Evolutionary conservation across 768 basidiomycete species (phyloP).

Genomic region (Agrocybe chaxingu): DNA sequence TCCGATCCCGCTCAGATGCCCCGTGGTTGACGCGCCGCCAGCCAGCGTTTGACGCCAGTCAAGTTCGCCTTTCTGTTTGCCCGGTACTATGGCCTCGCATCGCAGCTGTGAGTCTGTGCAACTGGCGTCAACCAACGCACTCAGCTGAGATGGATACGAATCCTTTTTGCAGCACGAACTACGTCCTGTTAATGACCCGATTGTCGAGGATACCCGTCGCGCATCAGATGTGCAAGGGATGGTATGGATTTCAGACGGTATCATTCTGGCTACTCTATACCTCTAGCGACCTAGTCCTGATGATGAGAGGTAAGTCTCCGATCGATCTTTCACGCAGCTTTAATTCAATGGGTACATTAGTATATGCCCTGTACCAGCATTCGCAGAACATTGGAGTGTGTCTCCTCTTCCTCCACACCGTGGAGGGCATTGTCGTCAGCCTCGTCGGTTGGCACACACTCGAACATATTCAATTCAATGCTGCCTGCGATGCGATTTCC

Average conservation of each 20-base stretch:
- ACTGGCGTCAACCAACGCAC: not conserved
- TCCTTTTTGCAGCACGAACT: not conserved
- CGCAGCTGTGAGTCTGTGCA: conserved; percentile 2
- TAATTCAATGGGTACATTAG: not conserved
- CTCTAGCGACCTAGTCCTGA: conserved; percentile 2
- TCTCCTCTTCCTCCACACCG: not conserved
- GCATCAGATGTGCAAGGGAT: conserved; percentile 1
- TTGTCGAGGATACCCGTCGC: not conserved
- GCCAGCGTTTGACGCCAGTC: not conserved
- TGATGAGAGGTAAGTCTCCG: not conserved
- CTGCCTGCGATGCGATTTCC: not conserved
- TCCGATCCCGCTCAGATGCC: not conserved
- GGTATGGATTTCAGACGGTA: conserved; percentile 2
- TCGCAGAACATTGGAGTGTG: not conserved
- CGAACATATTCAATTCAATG: not conserved
- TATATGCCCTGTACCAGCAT: conserved; percentile 6
- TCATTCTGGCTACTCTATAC: conserved; percentile 4
- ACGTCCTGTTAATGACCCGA: not conserved
- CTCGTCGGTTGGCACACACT: not conserved
- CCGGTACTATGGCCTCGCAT: conserved; percentile 7
- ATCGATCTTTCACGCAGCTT: not conserved
- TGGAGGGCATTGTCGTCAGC: conserved; percentile 2
- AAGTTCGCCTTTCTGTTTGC: conserved; percentile 8
- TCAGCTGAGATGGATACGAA: not conserved
- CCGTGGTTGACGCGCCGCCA: not conserved